Evolutionary conservation across 73 alveolate species (phyloP).

Genomic region (Tetrahymena thermophila): DNA sequence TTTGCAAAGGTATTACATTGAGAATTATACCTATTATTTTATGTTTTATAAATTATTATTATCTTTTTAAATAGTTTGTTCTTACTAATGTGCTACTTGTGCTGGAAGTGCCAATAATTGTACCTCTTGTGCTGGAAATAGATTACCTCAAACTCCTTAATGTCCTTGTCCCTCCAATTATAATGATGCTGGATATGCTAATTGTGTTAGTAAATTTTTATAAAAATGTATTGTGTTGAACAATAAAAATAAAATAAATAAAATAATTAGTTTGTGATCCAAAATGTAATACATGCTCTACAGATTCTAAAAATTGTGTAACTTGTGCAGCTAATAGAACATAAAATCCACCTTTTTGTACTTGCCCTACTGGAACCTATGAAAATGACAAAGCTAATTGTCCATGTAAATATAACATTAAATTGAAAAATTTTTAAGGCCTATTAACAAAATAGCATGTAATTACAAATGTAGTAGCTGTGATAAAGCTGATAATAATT

Average conservation of each 20-base stretch:
- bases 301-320: background rate
- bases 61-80: background rate
- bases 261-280: background rate
- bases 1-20: background rate
- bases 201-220: background rate
- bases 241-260: too few relatives aligned
- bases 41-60: background rate
- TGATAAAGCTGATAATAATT: background rate
- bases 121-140: background rate
- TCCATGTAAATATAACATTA: background rate
- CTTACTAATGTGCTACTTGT: background rate
- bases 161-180: background rate
- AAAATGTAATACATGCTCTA: background rate
- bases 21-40: background rate
- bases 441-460: background rate
- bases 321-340: background rate
- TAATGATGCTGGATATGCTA: background rate
- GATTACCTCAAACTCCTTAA: background rate
- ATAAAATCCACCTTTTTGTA: background rate
- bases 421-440: background rate
- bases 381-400: background rate
- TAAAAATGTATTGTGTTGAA: background rate
- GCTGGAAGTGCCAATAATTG: background rate
- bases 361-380: background rate
- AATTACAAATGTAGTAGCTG: background rate